A percentile compares a stretch with the other conserved stretches of the same genome.
These are phyloP conservation scores for Cladosporium sp. DNA, from an alignment of 2,329 filamentous ascomycete genomes.

Conservation along the genomic window DNA sequence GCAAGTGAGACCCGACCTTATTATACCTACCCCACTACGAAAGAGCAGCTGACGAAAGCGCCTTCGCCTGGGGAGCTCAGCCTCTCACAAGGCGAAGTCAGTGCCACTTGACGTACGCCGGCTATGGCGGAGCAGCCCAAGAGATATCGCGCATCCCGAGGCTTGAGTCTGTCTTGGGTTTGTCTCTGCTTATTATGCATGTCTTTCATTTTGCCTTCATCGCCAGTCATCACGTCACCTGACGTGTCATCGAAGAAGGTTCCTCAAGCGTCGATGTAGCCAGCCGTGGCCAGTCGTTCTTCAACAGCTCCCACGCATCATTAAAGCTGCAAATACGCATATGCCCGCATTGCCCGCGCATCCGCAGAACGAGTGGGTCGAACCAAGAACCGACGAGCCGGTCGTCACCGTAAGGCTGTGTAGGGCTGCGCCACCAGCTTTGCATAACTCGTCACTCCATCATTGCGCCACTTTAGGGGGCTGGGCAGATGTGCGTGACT, in stretches of 20 bases:
- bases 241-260: neutral
- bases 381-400: neutral
- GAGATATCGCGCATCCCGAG: neutral
- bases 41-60: constrained; percentile 19
- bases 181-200: neutral
- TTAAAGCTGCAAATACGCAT: neutral
- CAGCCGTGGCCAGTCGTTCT: neutral
- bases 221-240: neutral
- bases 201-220: neutral
- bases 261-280: neutral
- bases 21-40: constrained; percentile 1
- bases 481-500: neutral
- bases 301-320: neutral
- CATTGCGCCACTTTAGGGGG: constrained; percentile 8
- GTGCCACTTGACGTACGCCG: neutral
- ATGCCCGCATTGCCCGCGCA: constrained; percentile 2
- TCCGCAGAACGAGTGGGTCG: constrained; percentile 13
- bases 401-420: constrained; percentile 17
- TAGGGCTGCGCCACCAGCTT: constrained; percentile 13
- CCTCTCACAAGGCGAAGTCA: constrained; percentile 13
- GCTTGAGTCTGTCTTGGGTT: neutral
- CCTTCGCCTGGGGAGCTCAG: constrained; percentile 13
- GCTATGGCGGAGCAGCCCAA: neutral
- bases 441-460: neutral
- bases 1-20: constrained; percentile 9